Conservation (phyloP, 306 rosid species). For the Fagus sylvatica region DNA sequence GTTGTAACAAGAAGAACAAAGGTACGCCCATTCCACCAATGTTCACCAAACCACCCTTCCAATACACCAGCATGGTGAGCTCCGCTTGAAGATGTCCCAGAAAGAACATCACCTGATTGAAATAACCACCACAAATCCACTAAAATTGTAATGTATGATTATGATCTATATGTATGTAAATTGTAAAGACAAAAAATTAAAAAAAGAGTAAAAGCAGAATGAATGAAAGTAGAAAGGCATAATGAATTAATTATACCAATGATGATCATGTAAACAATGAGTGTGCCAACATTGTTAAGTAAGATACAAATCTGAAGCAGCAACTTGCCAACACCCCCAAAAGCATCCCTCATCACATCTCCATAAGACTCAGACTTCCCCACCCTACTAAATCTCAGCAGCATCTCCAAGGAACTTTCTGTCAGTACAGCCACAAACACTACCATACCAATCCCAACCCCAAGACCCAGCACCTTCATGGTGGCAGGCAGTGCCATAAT, state of each 20-base stretch:
- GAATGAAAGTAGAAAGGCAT: no score
- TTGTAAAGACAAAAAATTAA: no score
- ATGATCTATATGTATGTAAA: no score
- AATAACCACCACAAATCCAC: constrained; percentile 14
- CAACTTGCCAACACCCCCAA: constrained; percentile 48
- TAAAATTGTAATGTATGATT: not conserved
- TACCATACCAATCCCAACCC: constrained; percentile 42
- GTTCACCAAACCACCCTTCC: constrained; percentile 76
- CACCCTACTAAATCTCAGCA: constrained; percentile 55
- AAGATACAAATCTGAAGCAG: constrained; percentile 52
- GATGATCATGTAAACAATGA: constrained; percentile 64
- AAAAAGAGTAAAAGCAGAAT: not conserved
- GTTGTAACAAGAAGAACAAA: constrained; percentile 56
- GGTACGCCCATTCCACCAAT: constrained; percentile 62
- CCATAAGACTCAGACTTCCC: constrained; percentile 41
- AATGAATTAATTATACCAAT: constrained; percentile 36
- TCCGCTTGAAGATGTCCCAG: constrained; percentile 66
- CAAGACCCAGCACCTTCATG: constrained; percentile 63
- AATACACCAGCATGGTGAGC: constrained; percentile 61
- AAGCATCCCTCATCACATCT: constrained; percentile 51
- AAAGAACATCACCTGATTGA: constrained; percentile 61
- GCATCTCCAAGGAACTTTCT: constrained; percentile 50
- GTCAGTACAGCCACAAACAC: constrained; percentile 53
- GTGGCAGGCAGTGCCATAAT: constrained; percentile 79
- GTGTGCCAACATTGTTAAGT: constrained; percentile 62